Conservation (phyloP, 345 rosid genomes). For the Brassica carinata region DNA sequence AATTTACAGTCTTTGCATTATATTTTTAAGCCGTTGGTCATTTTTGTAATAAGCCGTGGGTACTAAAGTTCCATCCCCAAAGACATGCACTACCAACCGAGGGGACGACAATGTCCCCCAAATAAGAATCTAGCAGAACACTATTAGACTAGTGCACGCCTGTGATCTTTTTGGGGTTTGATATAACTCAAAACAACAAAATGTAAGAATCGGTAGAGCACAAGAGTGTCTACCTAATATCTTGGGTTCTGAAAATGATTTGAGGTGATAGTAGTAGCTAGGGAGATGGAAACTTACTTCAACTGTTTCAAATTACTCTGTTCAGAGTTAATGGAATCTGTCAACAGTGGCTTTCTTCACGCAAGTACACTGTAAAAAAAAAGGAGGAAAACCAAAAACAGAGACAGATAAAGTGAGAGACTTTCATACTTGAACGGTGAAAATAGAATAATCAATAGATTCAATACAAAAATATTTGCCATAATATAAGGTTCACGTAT, state of each 20-base stretch:
- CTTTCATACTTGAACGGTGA: not conserved
- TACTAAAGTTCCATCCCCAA: not conserved
- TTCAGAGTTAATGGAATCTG: slow-evolving; percentile 2
- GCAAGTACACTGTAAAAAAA: not conserved
- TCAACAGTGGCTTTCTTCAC: slow-evolving; percentile 7
- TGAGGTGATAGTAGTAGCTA: not conserved
- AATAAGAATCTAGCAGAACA: not conserved
- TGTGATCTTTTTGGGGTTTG: slow-evolving; percentile 6
- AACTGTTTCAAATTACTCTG: not conserved
- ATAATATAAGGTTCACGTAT: not conserved
- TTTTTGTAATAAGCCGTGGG: not conserved
- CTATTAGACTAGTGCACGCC: slow-evolving; percentile 4
- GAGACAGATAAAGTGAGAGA: not conserved
- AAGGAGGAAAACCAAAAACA: not conserved
- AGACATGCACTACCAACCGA: not conserved
- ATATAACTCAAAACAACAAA: not conserved
- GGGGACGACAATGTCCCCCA: not conserved
- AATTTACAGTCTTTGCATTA: no score
- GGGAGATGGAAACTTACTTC: not conserved
- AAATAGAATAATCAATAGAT: not conserved
- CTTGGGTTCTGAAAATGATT: not conserved
- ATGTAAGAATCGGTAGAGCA: not conserved
- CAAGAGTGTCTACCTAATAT: not conserved
- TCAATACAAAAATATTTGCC: not conserved
- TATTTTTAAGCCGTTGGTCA: not conserved